Conservation (phyloP, 805 yeast species). For the Saccharomycopsis malanga region DNA sequence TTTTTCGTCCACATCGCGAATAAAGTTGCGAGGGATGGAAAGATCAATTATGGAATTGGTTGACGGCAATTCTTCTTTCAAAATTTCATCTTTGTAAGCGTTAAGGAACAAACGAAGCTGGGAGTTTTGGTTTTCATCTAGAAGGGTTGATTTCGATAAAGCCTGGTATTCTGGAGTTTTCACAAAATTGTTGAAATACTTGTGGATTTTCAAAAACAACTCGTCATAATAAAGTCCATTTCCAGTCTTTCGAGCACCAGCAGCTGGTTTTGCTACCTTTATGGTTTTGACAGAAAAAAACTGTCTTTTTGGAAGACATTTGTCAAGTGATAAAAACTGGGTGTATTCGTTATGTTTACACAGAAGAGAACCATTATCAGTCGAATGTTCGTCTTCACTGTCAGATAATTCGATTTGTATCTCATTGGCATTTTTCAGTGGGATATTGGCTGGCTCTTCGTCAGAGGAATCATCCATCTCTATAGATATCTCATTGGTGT, state of each 20-base stretch:
- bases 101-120: background rate
- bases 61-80: constrained; percentile 24
- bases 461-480: constrained; percentile 15
- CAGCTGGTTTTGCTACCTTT: constrained; percentile 21
- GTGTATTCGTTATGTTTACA: constrained; percentile 33
- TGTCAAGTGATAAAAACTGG: constrained; percentile 73
- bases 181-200: constrained; percentile 2
- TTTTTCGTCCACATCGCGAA: constrained; percentile 11
- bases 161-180: background rate
- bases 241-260: background rate
- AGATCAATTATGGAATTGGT: constrained; percentile 24
- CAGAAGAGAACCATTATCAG: no score
- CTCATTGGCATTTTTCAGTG: background rate
- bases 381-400: no score
- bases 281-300: constrained; percentile 50
- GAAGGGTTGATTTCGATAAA: background rate
- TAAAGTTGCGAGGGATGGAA: constrained; percentile 23
- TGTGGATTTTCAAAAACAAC: constrained; percentile 8
- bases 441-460: background rate
- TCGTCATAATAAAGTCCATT: constrained; percentile 10
- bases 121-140: constrained; percentile 20
- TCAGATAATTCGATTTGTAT: background rate
- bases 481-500: constrained; percentile 23
- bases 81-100: constrained; percentile 1
- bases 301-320: constrained; percentile 61